Percentiles rank a stretch among this genome's conserved stretches.
Evolutionary conservation across 1,139 yeast species (phyloP).

Genomic region (Suhomyces anneliseae): DNA sequence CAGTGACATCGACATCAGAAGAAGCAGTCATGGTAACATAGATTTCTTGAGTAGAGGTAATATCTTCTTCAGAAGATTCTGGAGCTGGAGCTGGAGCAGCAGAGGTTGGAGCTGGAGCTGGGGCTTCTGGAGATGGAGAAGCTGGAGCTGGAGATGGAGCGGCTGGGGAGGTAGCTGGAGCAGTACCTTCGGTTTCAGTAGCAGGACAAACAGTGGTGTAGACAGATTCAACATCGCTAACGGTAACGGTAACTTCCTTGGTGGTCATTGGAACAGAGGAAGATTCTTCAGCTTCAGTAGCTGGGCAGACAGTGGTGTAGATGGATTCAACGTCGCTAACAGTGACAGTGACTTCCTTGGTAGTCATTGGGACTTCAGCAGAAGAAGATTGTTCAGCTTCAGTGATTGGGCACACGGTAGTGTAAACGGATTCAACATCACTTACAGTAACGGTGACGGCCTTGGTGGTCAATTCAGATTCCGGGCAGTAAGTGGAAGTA

Average conservation of each 20-base stretch:
- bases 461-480: slow-evolving; percentile 12
- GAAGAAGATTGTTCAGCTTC: slow-evolving; percentile 10
- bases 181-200: slow-evolving; percentile 6
- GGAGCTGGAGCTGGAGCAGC: slow-evolving; percentile 8
- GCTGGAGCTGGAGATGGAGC: slow-evolving; percentile 6
- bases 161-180: slow-evolving; percentile 5
- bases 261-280: slow-evolving; percentile 6
- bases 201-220: slow-evolving; percentile 20
- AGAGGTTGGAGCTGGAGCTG: slow-evolving; percentile 13
- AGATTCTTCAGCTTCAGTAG: slow-evolving; percentile 3
- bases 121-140: slow-evolving; percentile 6
- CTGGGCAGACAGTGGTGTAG: slow-evolving; percentile 20
- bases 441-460: slow-evolving; percentile 16
- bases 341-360: slow-evolving; percentile 14
- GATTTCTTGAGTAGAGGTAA: slow-evolving; percentile 6
- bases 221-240: slow-evolving; percentile 14
- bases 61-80: slow-evolving; percentile 7
- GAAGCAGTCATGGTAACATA: slow-evolving; percentile 2
- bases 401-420: slow-evolving; percentile 23
- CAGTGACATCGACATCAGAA: slow-evolving; percentile 6
- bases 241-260: slow-evolving; percentile 14
- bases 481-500: slow-evolving; percentile 17
- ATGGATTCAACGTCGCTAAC: slow-evolving; percentile 14
- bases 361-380: slow-evolving; percentile 6
- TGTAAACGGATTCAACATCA: slow-evolving; percentile 19